A percentile compares a stretch with the other conserved stretches of the same genome.
These are phyloP conservation scores for Phialophora expanda DNA, from an alignment of 2,329 filamentous ascomycete species.

Conservation along the genomic window DNA sequence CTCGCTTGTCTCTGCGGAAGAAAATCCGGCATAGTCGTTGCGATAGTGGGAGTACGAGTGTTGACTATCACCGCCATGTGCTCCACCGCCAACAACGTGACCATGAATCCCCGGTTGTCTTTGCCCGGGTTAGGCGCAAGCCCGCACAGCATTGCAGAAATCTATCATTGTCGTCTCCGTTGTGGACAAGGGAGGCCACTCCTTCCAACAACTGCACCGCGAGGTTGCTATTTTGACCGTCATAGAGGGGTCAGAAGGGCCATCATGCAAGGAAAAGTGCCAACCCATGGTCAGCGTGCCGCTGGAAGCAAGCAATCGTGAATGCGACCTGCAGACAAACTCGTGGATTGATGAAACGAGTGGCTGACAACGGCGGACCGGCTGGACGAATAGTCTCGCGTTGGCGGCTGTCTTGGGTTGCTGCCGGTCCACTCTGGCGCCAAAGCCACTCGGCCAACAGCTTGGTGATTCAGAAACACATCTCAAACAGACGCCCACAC, in stretches of 20 bases:
- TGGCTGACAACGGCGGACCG: slow-evolving; percentile 35
- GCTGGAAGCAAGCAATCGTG: slow-evolving; percentile 23
- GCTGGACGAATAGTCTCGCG: slow-evolving; percentile 27
- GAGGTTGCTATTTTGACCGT: slow-evolving; percentile 35
- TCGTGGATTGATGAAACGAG: slow-evolving; percentile 38
- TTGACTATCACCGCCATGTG: slow-evolving; percentile 1
- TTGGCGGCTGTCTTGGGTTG: slow-evolving; percentile 30
- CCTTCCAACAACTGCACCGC: background rate
- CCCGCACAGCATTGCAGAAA: background rate
- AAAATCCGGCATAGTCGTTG: background rate
- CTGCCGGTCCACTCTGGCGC: slow-evolving; percentile 30
- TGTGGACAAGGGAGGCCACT: background rate
- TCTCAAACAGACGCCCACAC: slow-evolving; percentile 39
- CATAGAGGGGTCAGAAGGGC: slow-evolving; percentile 10
- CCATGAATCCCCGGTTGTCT: background rate
- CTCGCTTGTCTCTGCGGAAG: slow-evolving; percentile 16
- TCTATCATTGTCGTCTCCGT: background rate
- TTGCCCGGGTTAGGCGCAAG: background rate
- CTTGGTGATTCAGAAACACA: slow-evolving; percentile 35
- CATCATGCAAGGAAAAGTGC: background rate
- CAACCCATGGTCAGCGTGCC: slow-evolving; percentile 30
- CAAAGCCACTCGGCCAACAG: slow-evolving; percentile 26
- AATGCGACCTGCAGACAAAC: slow-evolving; percentile 23
- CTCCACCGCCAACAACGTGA: background rate
- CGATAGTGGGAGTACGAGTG: slow-evolving; percentile 1